phyloP scores from a whole-genome alignment of 257 asterid species.

The Osmanthus fragrans region DNA sequence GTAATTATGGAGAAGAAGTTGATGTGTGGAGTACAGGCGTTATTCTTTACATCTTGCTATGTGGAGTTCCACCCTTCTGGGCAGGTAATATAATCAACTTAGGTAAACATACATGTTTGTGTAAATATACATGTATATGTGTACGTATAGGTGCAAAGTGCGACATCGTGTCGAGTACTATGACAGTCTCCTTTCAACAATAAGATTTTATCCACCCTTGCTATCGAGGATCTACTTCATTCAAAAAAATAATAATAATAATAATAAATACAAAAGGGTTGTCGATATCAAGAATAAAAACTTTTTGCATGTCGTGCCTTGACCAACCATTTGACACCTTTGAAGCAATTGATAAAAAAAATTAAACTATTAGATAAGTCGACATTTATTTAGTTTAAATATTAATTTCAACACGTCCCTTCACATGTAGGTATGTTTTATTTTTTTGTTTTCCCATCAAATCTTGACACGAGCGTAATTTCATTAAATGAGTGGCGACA shows the following conservation, averaged over 20 bases:
- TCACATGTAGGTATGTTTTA: not conserved
- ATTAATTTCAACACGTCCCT: not conserved
- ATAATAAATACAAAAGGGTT: not conserved
- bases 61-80: constrained; percentile 96
- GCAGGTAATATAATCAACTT: constrained; percentile 51
- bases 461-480: too few relatives aligned
- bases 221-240: not conserved
- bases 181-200: not conserved
- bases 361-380: too few relatives aligned
- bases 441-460: too few relatives aligned
- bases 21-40: constrained; percentile 95
- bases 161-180: not conserved
- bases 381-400: too few relatives aligned
- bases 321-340: not conserved
- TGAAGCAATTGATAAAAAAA: not conserved
- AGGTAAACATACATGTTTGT: not conserved
- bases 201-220: not conserved
- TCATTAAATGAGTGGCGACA: not conserved
- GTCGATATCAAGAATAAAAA: too few relatives aligned
- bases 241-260: too few relatives aligned
- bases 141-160: not conserved
- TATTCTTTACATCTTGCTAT: constrained; percentile 74
- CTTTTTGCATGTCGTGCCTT: not conserved
- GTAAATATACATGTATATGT: not conserved
- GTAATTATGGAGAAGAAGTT: constrained; percentile 69